These are phyloP conservation scores for Plasmodium reichenowi DNA, from an alignment of 169 alveolate genomes.

Conservation along the genomic window DNA sequence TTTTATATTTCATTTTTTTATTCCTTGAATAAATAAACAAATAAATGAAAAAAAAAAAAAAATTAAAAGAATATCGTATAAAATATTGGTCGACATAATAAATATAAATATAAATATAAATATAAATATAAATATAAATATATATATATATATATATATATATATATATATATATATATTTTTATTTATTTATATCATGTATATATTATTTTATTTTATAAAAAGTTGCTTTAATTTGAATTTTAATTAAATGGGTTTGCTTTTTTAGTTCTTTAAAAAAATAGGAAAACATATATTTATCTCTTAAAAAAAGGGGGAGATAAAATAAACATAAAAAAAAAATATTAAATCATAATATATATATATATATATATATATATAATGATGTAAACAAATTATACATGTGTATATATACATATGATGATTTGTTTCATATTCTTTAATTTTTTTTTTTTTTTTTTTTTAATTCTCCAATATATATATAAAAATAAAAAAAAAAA, in stretches of 20 bases:
- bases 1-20: too few species aligned
- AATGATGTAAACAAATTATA: conserved; percentile 1
- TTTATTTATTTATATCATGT: not conserved
- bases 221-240: not conserved
- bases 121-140: not conserved
- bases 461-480: not conserved
- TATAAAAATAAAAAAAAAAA: too few species aligned
- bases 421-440: not conserved
- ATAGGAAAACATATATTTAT: not conserved
- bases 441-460: not conserved
- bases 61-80: too few species aligned
- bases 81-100: too few species aligned
- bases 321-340: conserved; percentile 8
- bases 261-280: not conserved
- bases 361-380: not conserved
- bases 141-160: not conserved
- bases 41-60: too few species aligned
- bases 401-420: not conserved
- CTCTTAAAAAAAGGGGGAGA: conserved; percentile 4
- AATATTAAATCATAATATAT: not conserved
- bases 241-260: not conserved
- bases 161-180: not conserved
- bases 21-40: too few species aligned
- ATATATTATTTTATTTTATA: not conserved
- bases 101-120: not conserved